These are phyloP conservation scores for Lentinula boryana DNA, from an alignment of 768 basidiomycete genomes.

Conservation along the genomic window DNA sequence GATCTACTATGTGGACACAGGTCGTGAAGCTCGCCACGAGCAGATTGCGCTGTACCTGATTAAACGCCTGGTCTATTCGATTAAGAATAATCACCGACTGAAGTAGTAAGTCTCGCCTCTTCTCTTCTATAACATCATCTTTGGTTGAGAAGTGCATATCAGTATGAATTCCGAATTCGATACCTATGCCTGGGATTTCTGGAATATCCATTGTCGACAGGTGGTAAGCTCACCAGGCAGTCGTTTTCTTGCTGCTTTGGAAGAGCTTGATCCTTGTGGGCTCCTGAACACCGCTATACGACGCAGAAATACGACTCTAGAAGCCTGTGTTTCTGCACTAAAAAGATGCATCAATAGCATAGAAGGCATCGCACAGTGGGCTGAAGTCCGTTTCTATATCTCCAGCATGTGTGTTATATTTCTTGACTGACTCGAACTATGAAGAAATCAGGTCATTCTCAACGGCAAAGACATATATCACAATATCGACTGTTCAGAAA, in stretches of 20 bases:
- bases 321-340: neutral
- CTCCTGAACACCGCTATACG: neutral
- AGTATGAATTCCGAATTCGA: neutral
- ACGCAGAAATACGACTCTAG: neutral
- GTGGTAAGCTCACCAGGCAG: neutral
- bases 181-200: neutral
- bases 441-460: neutral
- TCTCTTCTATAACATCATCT: no score
- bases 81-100: neutral
- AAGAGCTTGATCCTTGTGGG: neutral
- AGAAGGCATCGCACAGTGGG: neutral
- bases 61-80: neutral
- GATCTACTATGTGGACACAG: constrained; percentile 20
- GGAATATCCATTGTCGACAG: neutral
- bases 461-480: neutral
- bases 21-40: neutral
- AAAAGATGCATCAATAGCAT: neutral
- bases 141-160: no score
- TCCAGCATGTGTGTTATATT: neutral
- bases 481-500: neutral
- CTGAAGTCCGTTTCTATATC: neutral
- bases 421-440: neutral
- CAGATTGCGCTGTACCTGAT: neutral
- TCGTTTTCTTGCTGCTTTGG: neutral
- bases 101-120: neutral